phyloP scores from a whole-genome alignment of 108 stramenopile genomes.

The Discostella stelligeroides region DNA sequence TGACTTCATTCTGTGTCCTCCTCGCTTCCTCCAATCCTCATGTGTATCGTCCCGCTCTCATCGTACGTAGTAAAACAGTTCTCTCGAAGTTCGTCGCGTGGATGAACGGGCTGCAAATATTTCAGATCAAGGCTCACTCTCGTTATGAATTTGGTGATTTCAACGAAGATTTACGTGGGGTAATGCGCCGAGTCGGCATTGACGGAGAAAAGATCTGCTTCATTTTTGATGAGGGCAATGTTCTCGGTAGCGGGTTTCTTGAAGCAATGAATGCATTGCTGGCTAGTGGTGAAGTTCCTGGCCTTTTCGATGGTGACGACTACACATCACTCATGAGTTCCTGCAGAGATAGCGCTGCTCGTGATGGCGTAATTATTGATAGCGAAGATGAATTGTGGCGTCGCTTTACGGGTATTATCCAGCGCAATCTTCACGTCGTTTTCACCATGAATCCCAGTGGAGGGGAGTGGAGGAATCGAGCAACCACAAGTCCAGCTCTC shows the following conservation, averaged over 20 bases:
- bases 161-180: constrained; percentile 91
- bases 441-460: constrained; percentile 99
- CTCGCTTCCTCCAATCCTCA: too few species aligned
- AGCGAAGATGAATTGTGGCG: constrained; percentile 95
- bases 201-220: constrained; percentile 98
- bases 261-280: constrained; percentile 99
- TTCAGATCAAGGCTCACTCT: constrained; percentile 93
- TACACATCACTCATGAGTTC: constrained; percentile 89
- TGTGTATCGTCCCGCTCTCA: constrained; percentile 43
- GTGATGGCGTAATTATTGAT: constrained; percentile 88
- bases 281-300: constrained; percentile 99
- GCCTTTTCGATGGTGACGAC: constrained; percentile 99
- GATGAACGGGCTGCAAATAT: constrained; percentile 98
- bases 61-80: constrained; percentile 52
- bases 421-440: constrained; percentile 98
- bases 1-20: background rate
- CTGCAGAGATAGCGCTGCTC: constrained; percentile 85
- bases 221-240: constrained; percentile 98
- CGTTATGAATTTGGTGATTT: constrained; percentile 95
- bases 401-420: constrained; percentile 90
- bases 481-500: constrained; percentile 97
- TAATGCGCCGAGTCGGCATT: constrained; percentile 95
- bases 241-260: constrained; percentile 91
- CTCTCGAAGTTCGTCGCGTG: constrained; percentile 89
- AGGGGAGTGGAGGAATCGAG: constrained; percentile 90